Evolutionary conservation across 495 filamentous ascomycete species (phyloP), one percentile per base, ranked within the genome.

Genomic region (Annulohypoxylon nitens): DNA sequence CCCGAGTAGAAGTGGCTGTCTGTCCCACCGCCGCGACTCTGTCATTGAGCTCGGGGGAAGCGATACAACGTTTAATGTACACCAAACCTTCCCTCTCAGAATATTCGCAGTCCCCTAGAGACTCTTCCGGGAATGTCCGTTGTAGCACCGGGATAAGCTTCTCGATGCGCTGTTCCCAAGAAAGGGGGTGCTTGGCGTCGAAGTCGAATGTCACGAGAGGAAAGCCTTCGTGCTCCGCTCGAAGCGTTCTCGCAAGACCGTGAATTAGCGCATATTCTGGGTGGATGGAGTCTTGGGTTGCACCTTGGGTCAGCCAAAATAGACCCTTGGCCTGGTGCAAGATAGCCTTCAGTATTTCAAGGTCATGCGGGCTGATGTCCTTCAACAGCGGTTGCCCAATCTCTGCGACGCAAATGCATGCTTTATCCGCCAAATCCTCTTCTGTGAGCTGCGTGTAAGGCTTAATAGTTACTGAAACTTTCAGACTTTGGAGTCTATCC

Each of bases 141-240:
- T 54, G 50, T 33, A 54, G 11, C 1, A 54, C 50, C 8, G 50
- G 50, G 3, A 33, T 33, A 3, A 54, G n/a, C 34, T 16, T 54
- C 11, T 54, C 50, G 50, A 54, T 54, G 25, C 50, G 50, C 50
- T 54, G 50, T 26, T 54, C 50, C 50, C 50, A 54, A 33, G 50
- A 54, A 16, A 54, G 50, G 1, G 50, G 50, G 25, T 54, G 23
- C 12, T 54, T 54, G 11, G 50, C 50, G 12, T 54, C 50, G 25
- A 30, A 54, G 4, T 54, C 50, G 25, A 54, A 54, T 54, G 50
- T 54, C 11, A 54, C 50, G 3, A 54, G 25, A 6, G 50, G 50
- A 33, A 54, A 54, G 50, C 50, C 50, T n/a, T 54, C 50, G 12
- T 54, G 50, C 25, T 54, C 50, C 6, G 50, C 50, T 14, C 50